Evolutionary conservation across 306 rosid species (phyloP).

Genomic region (Morella rubra): DNA sequence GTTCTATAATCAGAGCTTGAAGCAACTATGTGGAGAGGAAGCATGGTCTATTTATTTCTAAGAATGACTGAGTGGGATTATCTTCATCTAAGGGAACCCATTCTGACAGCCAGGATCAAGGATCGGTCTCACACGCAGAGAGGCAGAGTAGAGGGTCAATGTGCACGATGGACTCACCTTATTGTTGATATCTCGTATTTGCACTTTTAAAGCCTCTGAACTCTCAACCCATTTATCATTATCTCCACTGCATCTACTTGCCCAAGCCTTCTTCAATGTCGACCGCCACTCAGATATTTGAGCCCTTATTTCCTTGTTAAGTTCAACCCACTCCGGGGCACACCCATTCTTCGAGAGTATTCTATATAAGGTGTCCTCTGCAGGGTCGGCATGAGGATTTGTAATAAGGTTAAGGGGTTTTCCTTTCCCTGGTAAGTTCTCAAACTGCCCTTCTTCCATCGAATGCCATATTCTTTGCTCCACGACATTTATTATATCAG

Average conservation of each 20-base stretch:
- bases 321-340: conserved; percentile 90
- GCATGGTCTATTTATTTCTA: too few relatives aligned
- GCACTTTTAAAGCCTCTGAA: conserved; percentile 54
- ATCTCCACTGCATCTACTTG: conserved; percentile 50
- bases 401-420: conserved; percentile 66
- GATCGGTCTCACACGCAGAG: too few relatives aligned
- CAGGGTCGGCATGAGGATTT: conserved; percentile 93
- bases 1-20: not conserved
- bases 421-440: conserved; percentile 89
- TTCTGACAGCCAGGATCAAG: too few relatives aligned
- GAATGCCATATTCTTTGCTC: conserved; percentile 96
- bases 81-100: too few relatives aligned
- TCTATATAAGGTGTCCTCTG: conserved; percentile 80
- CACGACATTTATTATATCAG: conserved; percentile 76
- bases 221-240: conserved; percentile 49
- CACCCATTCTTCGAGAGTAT: conserved; percentile 76
- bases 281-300: conserved; percentile 55
- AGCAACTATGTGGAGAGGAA: not conserved
- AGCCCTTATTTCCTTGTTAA: conserved; percentile 83
- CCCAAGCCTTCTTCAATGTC: conserved; percentile 61
- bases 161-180: conserved; percentile 45
- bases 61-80: too few relatives aligned
- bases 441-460: conserved; percentile 92
- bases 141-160: too few relatives aligned
- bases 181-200: conserved; percentile 56